Base-by-base conservation (phyloP, 257 asterid genomes). In the Solanum bulbocastanum region DNA sequence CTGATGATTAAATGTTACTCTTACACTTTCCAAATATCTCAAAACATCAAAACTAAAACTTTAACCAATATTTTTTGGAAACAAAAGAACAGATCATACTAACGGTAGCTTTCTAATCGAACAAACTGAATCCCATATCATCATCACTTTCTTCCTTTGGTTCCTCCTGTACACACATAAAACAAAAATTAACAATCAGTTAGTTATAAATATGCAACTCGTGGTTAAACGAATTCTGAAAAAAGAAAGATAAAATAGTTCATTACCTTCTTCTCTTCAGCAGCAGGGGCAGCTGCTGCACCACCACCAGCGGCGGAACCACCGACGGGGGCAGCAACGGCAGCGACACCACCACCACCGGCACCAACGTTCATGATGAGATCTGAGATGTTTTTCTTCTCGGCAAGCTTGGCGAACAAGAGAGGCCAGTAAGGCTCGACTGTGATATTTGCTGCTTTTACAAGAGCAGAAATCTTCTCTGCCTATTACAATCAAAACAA, bases 381-480 rank as follows among this genome's bases (percentile, higher is more conserved):
- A 87, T 95, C 96, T 81, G 88, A 94, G 13, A 95, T 49, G 52
- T 92, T 95, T 87, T 84, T 93, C 93, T 94, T 95, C 93, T 95
- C 96, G 86, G 93, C 90, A 13, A 95, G 96, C 94, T 93, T 94
- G 3, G 95, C 91, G 58, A 94, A 92, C 40, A 95, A 92, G 72
- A 93, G 92, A 36, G 96, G 95, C 98, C 98, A 95, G 84, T 95
- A 94, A 11, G 98, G 94, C 44, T 95, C 98, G 7, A 93, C 91
- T n/a, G 91, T 84, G 86, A 95, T 36, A 89, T 92, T 90, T 20
- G 97, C 98, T 11, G 95, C 94, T 89, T 92, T 90, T 62, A 93
- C 87, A 52, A 94, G 66, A 3, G 94, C 75, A 12, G 92, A 84
- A 10, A 95, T 92, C 85, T 95, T 95, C 91, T 95, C 98, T 68